Base-by-base conservation (phyloP, 208 protist species). In the Phytomonas serpens region DNA sequence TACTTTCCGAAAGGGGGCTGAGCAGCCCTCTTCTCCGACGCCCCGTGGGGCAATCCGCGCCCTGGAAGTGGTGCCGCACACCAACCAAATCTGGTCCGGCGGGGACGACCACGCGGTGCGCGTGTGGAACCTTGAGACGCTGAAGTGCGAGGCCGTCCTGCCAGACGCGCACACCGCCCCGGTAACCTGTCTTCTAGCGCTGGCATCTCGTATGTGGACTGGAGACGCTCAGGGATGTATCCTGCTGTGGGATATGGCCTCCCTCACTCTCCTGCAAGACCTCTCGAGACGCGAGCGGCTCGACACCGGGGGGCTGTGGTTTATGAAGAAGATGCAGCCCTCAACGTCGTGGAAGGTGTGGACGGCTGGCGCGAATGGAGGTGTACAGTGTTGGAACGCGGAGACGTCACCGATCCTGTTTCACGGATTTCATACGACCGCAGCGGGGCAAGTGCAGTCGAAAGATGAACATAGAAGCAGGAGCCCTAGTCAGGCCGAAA, bases 371-470 rank as follows among this genome's bases (percentile, higher is more conserved):
- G 81, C 85, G 36, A 81, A 72, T 61, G 90, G 90, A 34, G 67
- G 87, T 10, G 75, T 93, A 67, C 88, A 93, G 76, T 93, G 88
- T 82, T 95, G 87, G 86, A 92, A 92, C 73, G 90, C 85, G 16
- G 88, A 95, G 68, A 88, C 88, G 33, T 71, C 83, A 31, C 85
- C 90, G 5, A 81, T 93, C 30, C 61, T 91, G 38, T 87, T 92
- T 47, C 76, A 88, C 36, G 71, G 73, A 27, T 34, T 30, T 66
- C 19, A 30, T 57, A 5, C 23, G 34, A 27, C 2, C 3, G 37
- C 10, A 51, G 34, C 68, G 52, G 68, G 16, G 70, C 37, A 10
- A 61, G 68, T 14, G 65, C 64, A 13, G 64, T 52, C 6, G 61
- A 68, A 57, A 36, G 47, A 27, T 61, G 19, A 27, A 6, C 2